Percentiles rank a stretch among this genome's conserved stretches.
Conservation (phyloP, 208 protist species). For the Leishmania aethiopica region DNA sequence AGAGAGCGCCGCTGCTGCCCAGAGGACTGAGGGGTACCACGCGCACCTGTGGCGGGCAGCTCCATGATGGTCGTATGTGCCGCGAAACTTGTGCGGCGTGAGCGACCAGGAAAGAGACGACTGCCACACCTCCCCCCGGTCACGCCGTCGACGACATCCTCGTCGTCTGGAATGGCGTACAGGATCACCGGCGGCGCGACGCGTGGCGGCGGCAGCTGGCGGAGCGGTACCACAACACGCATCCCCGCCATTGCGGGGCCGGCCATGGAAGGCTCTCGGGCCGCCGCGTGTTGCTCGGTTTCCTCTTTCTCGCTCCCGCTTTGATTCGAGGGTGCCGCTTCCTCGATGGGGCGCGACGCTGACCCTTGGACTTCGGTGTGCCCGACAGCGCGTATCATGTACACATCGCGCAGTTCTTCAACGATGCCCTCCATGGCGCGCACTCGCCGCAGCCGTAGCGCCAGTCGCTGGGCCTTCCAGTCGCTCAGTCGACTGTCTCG, state of each 20-base stretch:
- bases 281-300: constrained; percentile 4
- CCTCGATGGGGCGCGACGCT: not conserved
- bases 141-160: not conserved
- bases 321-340: not conserved
- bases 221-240: constrained; percentile 24
- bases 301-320: not conserved
- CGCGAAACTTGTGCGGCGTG: constrained; percentile 33
- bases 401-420: constrained; percentile 57
- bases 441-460: constrained; percentile 47
- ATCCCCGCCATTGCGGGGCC: not conserved
- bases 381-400: constrained; percentile 27
- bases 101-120: not conserved
- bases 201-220: constrained; percentile 14
- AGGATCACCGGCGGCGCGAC: constrained; percentile 20
- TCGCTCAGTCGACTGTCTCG: constrained; percentile 45
- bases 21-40: not conserved
- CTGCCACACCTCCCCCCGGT: not conserved
- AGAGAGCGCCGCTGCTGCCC: not conserved
- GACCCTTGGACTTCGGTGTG: not conserved
- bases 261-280: not conserved
- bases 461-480: constrained; percentile 61
- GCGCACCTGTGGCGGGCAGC: not conserved
- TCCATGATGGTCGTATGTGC: constrained; percentile 20
- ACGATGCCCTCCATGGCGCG: constrained; percentile 48
- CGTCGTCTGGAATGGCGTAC: constrained; percentile 10